Evolutionary conservation across 257 asterid species (phyloP).

Genomic region (Solanum arcanum): DNA sequence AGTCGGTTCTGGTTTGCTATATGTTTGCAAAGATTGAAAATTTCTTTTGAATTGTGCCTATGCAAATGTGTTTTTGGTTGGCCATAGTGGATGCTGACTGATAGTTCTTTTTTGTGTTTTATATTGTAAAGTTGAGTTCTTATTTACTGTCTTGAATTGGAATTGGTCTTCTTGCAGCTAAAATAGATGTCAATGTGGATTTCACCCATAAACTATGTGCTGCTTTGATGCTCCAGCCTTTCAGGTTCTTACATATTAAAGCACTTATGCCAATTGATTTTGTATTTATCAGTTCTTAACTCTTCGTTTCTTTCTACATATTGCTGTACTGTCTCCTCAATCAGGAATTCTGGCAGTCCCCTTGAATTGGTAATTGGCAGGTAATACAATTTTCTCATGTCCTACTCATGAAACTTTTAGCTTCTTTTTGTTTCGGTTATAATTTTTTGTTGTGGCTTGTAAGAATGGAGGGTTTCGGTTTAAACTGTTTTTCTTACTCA

Average conservation of each 20-base stretch:
- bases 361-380: conserved; percentile 90
- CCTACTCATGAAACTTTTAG: not conserved
- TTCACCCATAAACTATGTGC: conserved; percentile 89
- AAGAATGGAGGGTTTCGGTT: not conserved
- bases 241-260: conserved; percentile 38
- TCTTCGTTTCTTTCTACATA: not conserved
- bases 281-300: not conserved
- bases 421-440: not conserved
- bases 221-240: conserved; percentile 73
- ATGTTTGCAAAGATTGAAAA: not conserved
- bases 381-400: conserved; percentile 10
- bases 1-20: not conserved
- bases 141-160: not conserved
- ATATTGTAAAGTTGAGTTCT: not conserved
- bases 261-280: not conserved
- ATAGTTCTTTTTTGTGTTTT: not conserved
- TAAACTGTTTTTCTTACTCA: not conserved
- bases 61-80: not conserved
- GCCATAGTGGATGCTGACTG: not conserved
- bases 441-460: not conserved
- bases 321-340: conserved; percentile 5
- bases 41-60: not conserved
- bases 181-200: conserved; percentile 94
- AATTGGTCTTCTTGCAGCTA: conserved; percentile 44
- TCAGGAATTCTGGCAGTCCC: conserved; percentile 72